phyloP scores from a whole-genome alignment of 441 rosid species.

The Corymbia calophylla region DNA sequence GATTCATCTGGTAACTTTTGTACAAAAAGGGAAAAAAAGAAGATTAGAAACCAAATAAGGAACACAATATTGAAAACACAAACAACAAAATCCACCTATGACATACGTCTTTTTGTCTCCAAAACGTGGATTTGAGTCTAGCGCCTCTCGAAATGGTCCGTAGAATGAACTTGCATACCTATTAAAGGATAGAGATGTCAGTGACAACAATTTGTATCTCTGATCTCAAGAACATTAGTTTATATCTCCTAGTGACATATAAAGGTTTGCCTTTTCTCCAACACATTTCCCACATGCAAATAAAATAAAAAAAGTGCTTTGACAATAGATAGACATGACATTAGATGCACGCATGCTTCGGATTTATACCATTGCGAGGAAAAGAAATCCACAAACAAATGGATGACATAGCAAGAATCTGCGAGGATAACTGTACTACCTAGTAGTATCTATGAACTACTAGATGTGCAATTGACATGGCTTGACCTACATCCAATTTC shows the following conservation, averaged over 20 bases:
- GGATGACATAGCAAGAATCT: background rate
- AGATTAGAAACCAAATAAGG: background rate
- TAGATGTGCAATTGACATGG: background rate
- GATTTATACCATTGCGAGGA: background rate
- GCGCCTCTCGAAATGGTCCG: constrained; percentile 94
- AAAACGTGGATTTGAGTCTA: constrained; percentile 91
- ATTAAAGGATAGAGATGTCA: background rate
- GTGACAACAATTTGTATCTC: background rate
- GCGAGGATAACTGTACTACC: background rate
- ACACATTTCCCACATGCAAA: background rate
- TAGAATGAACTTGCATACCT: constrained; percentile 97
- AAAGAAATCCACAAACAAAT: background rate
- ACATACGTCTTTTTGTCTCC: constrained; percentile 93
- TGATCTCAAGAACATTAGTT: background rate
- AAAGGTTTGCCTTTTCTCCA: background rate
- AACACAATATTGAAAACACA: background rate
- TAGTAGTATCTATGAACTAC: background rate
- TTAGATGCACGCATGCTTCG: background rate
- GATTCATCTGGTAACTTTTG: constrained; percentile 95
- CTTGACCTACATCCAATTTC: background rate
- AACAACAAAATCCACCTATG: background rate
- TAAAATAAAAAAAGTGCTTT: background rate
- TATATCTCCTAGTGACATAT: background rate
- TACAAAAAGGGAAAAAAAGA: constrained; percentile 9
- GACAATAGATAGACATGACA: background rate